These are phyloP conservation scores for Phytophthora sojae DNA, from an alignment of 352 stramenopile species.

Conservation along the genomic window DNA sequence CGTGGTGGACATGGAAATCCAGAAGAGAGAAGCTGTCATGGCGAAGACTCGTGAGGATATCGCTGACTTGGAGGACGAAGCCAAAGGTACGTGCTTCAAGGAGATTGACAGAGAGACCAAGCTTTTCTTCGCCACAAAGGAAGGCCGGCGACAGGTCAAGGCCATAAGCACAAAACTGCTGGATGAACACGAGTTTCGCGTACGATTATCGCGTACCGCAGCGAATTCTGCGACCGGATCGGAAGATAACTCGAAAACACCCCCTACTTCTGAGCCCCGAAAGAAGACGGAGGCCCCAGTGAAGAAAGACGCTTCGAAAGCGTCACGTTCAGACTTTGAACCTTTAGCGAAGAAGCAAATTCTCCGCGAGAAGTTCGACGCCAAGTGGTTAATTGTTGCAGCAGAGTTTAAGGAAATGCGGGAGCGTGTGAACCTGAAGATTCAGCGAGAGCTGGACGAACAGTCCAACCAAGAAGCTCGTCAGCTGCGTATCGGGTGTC, in stretches of 20 bases:
- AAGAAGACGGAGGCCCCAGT: slow-evolving; percentile 12
- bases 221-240: slow-evolving; percentile 3
- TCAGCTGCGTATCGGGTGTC: slow-evolving; percentile 78
- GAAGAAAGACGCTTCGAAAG: slow-evolving; percentile 73
- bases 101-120: slow-evolving; percentile 75
- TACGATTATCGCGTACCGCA: slow-evolving; percentile 63
- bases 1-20: slow-evolving; percentile 74
- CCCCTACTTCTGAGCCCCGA: background rate
- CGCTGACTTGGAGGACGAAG: slow-evolving; percentile 76
- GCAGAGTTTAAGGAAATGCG: slow-evolving; percentile 81
- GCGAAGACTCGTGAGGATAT: slow-evolving; percentile 83
- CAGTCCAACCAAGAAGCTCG: slow-evolving; percentile 61
- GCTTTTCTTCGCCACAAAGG: slow-evolving; percentile 72
- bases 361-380: slow-evolving; percentile 74
- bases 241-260: slow-evolving; percentile 1
- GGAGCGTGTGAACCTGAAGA: slow-evolving; percentile 74
- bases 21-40: slow-evolving; percentile 69
- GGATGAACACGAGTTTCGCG: slow-evolving; percentile 87
- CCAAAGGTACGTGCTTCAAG: slow-evolving; percentile 75
- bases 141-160: slow-evolving; percentile 75
- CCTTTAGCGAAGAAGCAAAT: slow-evolving; percentile 84
- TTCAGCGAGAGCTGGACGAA: slow-evolving; percentile 72
- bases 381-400: slow-evolving; percentile 56
- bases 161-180: slow-evolving; percentile 69
- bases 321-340: slow-evolving; percentile 79